Conservation (phyloP, 1,284 basidiomycete species). For the Pascua guehoae region DNA sequence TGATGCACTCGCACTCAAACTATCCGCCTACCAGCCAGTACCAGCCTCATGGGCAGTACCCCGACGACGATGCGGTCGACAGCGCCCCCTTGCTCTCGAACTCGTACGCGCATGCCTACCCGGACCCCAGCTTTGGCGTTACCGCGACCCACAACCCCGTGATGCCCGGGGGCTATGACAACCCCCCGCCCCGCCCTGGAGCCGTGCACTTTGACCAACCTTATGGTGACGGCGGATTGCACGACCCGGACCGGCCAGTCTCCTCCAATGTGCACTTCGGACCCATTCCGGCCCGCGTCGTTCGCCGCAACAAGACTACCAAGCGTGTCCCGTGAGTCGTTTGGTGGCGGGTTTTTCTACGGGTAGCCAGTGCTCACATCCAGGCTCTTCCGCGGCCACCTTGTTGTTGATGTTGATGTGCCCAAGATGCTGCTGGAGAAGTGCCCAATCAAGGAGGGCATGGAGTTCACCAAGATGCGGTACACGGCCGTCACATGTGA, state of each 20-base stretch:
- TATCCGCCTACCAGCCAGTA: conserved; percentile 3
- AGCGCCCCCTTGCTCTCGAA: conserved; percentile 36
- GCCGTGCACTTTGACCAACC: conserved; percentile 14
- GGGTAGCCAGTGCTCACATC: background rate
- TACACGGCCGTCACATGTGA: conserved; percentile 91
- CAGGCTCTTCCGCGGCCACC: conserved; percentile 83
- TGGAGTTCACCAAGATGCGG: conserved; percentile 92
- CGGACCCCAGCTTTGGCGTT: conserved; percentile 25
- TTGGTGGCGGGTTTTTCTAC: background rate
- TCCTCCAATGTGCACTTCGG: conserved; percentile 60
- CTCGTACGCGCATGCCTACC: conserved; percentile 29
- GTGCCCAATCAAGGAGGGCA: conserved; percentile 67
- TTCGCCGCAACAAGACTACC: conserved; percentile 82
- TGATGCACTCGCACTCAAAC: conserved; percentile 17
- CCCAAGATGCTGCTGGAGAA: conserved; percentile 79
- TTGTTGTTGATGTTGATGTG: conserved; percentile 80
- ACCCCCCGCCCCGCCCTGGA: background rate
- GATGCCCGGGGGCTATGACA: background rate
- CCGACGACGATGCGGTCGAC: conserved; percentile 39
- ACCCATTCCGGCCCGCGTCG: conserved; percentile 76
- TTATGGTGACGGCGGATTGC: conserved; percentile 6
- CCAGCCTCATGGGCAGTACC: background rate
- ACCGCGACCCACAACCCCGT: conserved; percentile 2
- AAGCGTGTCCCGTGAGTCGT: conserved; percentile 71
- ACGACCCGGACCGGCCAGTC: conserved; percentile 35